Evolutionary conservation across 345 rosid species (phyloP).

Genomic region (Syzygium oleosum): DNA sequence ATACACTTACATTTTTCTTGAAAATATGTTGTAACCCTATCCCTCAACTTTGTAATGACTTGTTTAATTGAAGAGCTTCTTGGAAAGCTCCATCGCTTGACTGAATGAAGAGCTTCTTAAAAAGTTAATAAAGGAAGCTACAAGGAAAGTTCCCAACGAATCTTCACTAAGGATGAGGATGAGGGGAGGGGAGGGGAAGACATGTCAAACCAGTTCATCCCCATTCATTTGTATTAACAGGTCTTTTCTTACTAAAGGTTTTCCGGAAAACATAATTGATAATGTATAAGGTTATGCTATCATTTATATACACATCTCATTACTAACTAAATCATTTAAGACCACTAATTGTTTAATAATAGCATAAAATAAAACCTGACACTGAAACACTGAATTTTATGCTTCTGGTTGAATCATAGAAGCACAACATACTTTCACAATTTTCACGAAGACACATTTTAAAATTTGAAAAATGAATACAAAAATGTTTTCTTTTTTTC

Average conservation of each 20-base stretch:
- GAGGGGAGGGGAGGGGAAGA: not conserved
- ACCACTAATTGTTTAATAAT: not conserved
- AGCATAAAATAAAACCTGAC: not conserved
- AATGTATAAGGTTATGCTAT: not conserved
- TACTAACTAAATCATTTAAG: not conserved
- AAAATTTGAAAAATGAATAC: not conserved
- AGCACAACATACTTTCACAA: not conserved
- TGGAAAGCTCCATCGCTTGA: not conserved
- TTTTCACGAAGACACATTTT: not conserved
- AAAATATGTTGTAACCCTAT: not conserved
- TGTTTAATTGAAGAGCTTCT: not conserved
- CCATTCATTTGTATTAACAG: not conserved
- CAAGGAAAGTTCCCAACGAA: not conserved
- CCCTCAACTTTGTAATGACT: not conserved
- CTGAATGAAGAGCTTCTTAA: not conserved
- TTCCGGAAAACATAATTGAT: not conserved
- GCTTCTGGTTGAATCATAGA: not conserved
- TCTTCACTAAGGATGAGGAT: not conserved
- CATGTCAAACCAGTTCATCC: not conserved
- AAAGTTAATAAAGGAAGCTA: not conserved
- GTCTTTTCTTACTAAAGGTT: not conserved
- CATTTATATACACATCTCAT: not conserved
- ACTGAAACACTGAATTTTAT: not conserved
- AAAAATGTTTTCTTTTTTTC: not conserved
- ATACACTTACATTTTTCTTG: not conserved